Evolutionary conservation across 352 stramenopile genomes (phyloP), one percentile per base, ranked within the genome.

Genomic region (Saprolegnia parasitica): DNA sequence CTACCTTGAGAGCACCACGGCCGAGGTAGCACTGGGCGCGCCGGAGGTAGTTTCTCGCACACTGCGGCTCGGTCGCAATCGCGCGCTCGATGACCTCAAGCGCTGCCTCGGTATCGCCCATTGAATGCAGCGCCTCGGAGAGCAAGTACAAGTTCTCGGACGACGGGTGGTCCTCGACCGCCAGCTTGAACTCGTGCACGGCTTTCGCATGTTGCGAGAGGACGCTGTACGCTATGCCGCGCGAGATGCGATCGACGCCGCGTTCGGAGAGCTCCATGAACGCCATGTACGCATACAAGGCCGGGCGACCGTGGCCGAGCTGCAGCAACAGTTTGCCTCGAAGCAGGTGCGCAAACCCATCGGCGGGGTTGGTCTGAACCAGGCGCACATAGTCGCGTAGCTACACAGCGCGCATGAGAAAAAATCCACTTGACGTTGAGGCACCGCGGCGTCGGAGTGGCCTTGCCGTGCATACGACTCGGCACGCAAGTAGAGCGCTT

Each of bases 71-170:
- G 5, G 78, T 65, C 42, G 55, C 78, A 60, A 93, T 87, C 37
- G 89, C 83, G 40, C 82, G 80, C 10, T 93, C 82, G 56, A 84
- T 93, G 56, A 89, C 77, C 15, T 81, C 77, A 60, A 91, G 63
- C 63, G 84, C 89, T 67, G 89, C 90, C 62, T 89, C 83, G 21
- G 84, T 93, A 67, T 93, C 84, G 20, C 84, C 84, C 61, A 91
- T 78, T 13, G 84, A 91, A 64, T 93, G 84, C 1, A 93, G 67
- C 24, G 84, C 88, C 71, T 93, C 84, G 9, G 84, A 93, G 0
- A 93, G 70, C 54, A 93, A 45, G 23, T 89, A 81, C n/a, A 93
- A 73, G 56, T 93, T 93, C 37, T 88, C 84, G 8, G 77, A 81
- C 4, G 77, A 90, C 40, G 83, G 84, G 45, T 87, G 81, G 4